A percentile compares a stretch with the other conserved stretches of the same genome.
phyloP scores from a whole-genome alignment of 305 asterid genomes.

The Fraxinus paxiana region DNA sequence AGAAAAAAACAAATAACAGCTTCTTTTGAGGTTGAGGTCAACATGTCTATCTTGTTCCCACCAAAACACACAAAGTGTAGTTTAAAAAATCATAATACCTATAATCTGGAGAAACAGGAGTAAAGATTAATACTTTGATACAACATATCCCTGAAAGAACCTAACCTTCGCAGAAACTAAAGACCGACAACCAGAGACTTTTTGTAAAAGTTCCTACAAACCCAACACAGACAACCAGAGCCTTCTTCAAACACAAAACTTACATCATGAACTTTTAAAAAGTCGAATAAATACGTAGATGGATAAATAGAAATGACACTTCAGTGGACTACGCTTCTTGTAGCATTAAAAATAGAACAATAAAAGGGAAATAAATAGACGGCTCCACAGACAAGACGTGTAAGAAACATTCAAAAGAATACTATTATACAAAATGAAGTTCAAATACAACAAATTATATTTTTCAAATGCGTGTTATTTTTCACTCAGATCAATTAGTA shows the following conservation, averaged over 20 bases:
- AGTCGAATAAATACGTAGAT: conserved; percentile 18
- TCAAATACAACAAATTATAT: neutral
- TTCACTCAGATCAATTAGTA: neutral
- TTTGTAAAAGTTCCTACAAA: neutral
- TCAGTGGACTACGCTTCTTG: conserved; percentile 22
- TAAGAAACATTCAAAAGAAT: conserved; percentile 51
- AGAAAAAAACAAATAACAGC: conserved; percentile 26
- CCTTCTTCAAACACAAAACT: conserved; percentile 10
- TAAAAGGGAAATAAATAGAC: conserved; percentile 31
- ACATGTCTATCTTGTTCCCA: conserved; percentile 23
- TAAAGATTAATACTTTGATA: conserved; percentile 20
- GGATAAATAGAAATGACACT: conserved; percentile 20
- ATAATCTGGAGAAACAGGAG: conserved; percentile 20
- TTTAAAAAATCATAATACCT: conserved; percentile 26
- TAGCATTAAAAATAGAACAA: conserved; percentile 21
- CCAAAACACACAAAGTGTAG: conserved; percentile 7
- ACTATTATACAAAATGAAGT: neutral
- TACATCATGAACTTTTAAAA: neutral
- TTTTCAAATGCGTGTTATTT: neutral
- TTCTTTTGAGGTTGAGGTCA: conserved; percentile 23
- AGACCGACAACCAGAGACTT: neutral
- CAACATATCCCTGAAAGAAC: conserved; percentile 27
- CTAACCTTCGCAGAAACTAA: conserved; percentile 22
- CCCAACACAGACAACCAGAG: neutral
- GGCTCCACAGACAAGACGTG: conserved; percentile 48